These are phyloP conservation scores for Penicillium atrosanguineum DNA, from an alignment of 495 filamentous ascomycete genomes.

Conservation along the genomic window DNA sequence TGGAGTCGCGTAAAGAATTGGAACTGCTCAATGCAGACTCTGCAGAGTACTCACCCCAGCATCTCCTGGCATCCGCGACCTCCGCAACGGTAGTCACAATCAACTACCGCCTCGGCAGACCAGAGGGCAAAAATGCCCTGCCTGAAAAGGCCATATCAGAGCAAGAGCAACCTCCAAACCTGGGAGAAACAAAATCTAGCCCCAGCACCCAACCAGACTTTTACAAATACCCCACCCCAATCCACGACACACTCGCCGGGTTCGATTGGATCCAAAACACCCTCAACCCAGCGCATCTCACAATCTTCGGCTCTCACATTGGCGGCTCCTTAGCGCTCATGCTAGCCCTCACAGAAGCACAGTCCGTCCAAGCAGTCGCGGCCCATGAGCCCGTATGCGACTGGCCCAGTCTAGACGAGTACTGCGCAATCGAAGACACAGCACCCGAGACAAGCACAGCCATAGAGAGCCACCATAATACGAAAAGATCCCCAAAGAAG, in stretches of 20 bases:
- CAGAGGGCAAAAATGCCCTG: constrained; percentile 34
- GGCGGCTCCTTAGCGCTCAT: constrained; percentile 57
- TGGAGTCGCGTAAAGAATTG: not conserved
- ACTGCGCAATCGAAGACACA: constrained; percentile 20
- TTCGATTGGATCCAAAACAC: constrained; percentile 39
- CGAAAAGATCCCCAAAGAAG: not conserved
- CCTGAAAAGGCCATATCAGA: not conserved
- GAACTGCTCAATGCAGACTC: not conserved
- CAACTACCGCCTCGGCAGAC: constrained; percentile 45
- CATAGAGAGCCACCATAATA: not conserved
- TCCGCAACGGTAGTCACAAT: constrained; percentile 39
- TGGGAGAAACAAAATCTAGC: not conserved
- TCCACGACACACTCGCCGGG: constrained; percentile 41
- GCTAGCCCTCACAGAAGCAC: constrained; percentile 59
- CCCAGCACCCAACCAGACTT: not conserved
- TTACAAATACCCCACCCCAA: constrained; percentile 38
- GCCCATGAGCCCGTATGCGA: constrained; percentile 39
- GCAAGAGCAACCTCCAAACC: not conserved
- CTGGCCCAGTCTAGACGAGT: constrained; percentile 40
- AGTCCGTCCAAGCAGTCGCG: constrained; percentile 34
- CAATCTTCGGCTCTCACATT: constrained; percentile 51
- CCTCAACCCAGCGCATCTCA: constrained; percentile 34
- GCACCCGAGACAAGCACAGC: not conserved
- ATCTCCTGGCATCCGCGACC: constrained; percentile 26
- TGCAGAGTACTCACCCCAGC: constrained; percentile 11